A percentile compares a stretch with the other conserved stretches of the same genome.
Evolutionary conservation across 345 rosid species (phyloP).

Genomic region (Eucalyptus cloeziana): DNA sequence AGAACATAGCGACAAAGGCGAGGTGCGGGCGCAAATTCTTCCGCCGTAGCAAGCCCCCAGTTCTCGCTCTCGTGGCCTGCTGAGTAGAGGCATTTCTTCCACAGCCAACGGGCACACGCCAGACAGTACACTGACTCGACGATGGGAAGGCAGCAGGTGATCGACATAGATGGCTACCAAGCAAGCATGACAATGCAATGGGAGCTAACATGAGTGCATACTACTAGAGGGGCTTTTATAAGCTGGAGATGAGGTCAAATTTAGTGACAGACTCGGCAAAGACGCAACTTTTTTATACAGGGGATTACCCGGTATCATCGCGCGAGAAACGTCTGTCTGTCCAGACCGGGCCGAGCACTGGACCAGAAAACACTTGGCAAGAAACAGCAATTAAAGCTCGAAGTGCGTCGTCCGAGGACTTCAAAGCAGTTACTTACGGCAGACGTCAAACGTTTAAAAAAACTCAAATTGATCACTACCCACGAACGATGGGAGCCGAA

Average conservation of each 20-base stretch:
- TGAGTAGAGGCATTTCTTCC: constrained; percentile 80
- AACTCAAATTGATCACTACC: not conserved
- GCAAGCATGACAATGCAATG: constrained; percentile 8
- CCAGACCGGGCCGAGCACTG: not conserved
- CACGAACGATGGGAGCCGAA: not conserved
- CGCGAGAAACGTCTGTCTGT: not conserved
- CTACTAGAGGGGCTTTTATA: not conserved
- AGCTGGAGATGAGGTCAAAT: not conserved
- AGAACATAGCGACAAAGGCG: constrained; percentile 65
- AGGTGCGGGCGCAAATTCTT: constrained; percentile 77
- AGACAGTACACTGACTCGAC: constrained; percentile 86
- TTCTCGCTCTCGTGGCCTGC: constrained; percentile 87
- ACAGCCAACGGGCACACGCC: constrained; percentile 79
- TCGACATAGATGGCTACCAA: constrained; percentile 43
- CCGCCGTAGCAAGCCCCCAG: constrained; percentile 71
- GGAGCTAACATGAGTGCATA: not conserved
- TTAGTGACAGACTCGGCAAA: not conserved
- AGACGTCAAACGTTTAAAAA: not conserved
- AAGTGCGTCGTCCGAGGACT: not conserved
- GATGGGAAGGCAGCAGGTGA: constrained; percentile 70
- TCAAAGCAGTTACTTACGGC: not conserved
- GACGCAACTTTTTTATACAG: not conserved
- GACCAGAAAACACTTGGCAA: not conserved
- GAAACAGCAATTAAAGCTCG: not conserved
- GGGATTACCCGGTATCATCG: not conserved